Conservation (phyloP, 2,329 filamentous ascomycete genomes). For the Thelonectria discophora region DNA sequence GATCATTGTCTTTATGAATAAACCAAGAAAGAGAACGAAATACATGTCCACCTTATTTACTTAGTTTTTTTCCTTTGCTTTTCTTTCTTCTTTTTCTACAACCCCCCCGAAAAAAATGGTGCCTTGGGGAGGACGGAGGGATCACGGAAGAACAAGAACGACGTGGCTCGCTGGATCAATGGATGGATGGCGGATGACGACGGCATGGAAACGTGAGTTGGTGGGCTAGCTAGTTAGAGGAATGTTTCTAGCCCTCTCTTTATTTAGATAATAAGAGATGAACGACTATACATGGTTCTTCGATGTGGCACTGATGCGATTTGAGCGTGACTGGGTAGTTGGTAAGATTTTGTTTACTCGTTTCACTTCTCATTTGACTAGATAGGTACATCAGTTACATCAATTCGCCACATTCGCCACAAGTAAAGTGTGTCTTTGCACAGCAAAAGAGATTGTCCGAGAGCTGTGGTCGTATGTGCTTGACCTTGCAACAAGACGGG, state of each 20-base stretch:
- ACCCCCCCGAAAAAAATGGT: conserved; percentile 9
- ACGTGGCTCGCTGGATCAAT: conserved; percentile 2
- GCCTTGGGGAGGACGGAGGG: not conserved
- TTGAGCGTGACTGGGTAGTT: not conserved
- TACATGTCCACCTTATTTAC: conserved; percentile 11
- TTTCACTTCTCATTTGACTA: not conserved
- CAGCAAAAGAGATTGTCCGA: too few species aligned
- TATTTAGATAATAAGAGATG: conserved; percentile 23
- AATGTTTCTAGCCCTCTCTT: conserved; percentile 22
- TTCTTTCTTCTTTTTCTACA: conserved; percentile 11
- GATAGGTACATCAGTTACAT: too few species aligned
- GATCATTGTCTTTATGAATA: conserved; percentile 25
- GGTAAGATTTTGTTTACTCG: not conserved
- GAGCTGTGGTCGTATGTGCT: too few species aligned
- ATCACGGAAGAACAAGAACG: not conserved
- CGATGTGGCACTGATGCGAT: not conserved
- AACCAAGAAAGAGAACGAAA: conserved; percentile 26
- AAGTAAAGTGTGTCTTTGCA: too few species aligned
- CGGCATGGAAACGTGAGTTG: conserved; percentile 1
- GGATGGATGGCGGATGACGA: conserved; percentile 15
- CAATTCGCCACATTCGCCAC: too few species aligned
- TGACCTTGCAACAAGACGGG: too few species aligned
- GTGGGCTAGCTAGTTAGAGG: conserved; percentile 8
- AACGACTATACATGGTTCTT: conserved; percentile 6
- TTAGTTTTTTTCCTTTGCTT: conserved; percentile 2